Conservation (phyloP, 352 stramenopile genomes). For the Pythium rishiriense region DNA sequence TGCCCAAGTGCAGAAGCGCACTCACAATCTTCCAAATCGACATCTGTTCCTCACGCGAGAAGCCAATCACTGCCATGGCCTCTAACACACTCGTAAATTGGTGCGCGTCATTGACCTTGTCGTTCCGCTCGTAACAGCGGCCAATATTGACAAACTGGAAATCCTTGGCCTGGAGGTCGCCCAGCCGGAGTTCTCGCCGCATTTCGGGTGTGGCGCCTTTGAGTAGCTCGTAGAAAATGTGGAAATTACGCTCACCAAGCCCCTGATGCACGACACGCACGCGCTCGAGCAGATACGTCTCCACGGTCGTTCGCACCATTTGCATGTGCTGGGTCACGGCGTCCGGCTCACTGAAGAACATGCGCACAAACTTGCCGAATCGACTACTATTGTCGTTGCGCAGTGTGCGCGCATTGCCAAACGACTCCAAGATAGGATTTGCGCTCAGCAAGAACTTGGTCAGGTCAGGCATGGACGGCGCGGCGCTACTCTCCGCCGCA, state of each 20-base stretch:
- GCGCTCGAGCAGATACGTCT: slow-evolving; percentile 94
- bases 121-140: slow-evolving; percentile 64
- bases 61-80: slow-evolving; percentile 77
- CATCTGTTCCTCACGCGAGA: slow-evolving; percentile 56
- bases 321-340: slow-evolving; percentile 36
- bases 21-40: slow-evolving; percentile 72
- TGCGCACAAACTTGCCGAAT: slow-evolving; percentile 91
- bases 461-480: slow-evolving; percentile 9
- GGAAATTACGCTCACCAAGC: slow-evolving; percentile 75
- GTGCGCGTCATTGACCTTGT: slow-evolving; percentile 59
- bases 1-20: slow-evolving; percentile 83
- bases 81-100: slow-evolving; percentile 64
- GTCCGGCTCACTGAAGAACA: slow-evolving; percentile 67
- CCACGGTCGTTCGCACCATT: slow-evolving; percentile 67
- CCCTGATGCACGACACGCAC: slow-evolving; percentile 83
- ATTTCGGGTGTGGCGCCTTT: slow-evolving; percentile 47
- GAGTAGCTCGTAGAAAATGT: slow-evolving; percentile 83
- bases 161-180: slow-evolving; percentile 36
- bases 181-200: slow-evolving; percentile 45
- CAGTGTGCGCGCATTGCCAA: slow-evolving; percentile 86
- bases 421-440: slow-evolving; percentile 90
- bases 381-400: slow-evolving; percentile 90
- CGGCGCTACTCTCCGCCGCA: background rate
- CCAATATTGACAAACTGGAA: slow-evolving; percentile 74
- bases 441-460: slow-evolving; percentile 64